phyloP scores from a whole-genome alignment of 495 filamentous ascomycete species.

The Xylaria sp. region DNA sequence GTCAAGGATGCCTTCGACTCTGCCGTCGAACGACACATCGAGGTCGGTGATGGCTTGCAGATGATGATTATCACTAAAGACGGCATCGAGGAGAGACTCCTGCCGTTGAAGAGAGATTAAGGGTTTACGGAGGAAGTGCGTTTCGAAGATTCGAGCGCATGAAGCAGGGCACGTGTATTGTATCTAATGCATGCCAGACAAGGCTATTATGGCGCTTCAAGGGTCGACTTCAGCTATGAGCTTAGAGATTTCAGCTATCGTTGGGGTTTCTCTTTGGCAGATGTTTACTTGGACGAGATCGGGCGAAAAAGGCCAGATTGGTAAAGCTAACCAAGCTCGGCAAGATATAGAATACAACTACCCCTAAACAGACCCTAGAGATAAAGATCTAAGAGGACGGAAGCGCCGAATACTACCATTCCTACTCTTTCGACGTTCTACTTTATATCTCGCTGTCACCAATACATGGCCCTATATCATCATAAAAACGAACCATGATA shows the following conservation, averaged over 20 bases:
- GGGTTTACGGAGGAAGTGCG: not conserved
- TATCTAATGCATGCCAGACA: slow-evolving; percentile 33
- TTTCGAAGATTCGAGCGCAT: slow-evolving; percentile 14
- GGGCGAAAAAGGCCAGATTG: not conserved
- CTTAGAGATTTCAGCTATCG: not conserved
- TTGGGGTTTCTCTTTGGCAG: not conserved
- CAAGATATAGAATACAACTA: not conserved
- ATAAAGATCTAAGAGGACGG: not conserved
- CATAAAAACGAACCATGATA: not conserved
- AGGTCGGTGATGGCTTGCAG: slow-evolving; percentile 96
- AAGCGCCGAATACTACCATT: not conserved
- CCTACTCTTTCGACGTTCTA: not conserved
- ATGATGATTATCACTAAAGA: slow-evolving; percentile 89
- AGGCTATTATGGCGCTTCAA: slow-evolving; percentile 6
- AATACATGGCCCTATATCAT: not conserved
- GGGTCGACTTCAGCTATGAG: not conserved
- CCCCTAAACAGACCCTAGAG: not conserved
- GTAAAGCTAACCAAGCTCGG: not conserved
- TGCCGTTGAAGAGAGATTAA: slow-evolving; percentile 89
- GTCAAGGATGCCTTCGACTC: slow-evolving; percentile 98
- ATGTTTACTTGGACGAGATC: not conserved
- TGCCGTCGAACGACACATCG: slow-evolving; percentile 97
- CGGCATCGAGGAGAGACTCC: slow-evolving; percentile 85
- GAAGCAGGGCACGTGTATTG: slow-evolving; percentile 33
- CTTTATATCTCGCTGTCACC: not conserved